Base-by-base conservation (phyloP, 345 rosid species). In the Populus simonii region DNA sequence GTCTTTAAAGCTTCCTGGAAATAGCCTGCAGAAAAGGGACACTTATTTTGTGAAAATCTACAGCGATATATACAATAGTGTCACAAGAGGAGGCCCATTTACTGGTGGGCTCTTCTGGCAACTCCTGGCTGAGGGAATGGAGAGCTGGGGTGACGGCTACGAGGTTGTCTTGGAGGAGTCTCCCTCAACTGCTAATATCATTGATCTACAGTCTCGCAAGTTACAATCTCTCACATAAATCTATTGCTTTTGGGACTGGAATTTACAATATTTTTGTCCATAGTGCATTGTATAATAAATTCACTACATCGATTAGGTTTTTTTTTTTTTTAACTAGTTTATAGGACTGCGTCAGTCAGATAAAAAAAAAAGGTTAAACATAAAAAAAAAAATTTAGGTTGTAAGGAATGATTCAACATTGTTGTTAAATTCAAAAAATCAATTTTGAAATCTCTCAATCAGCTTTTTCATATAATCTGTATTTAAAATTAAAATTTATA, bases 91-190 rank as follows among this genome's bases (percentile, higher is more conserved):
- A 8, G 93, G 93, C 0, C 49, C 97, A 22, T 84, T 81, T 71
- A 82, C 74, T 9, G 94, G 97, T 55, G 98, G 94, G 29, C 73
- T 92, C 0, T 91, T 91, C 71, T 90, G 97, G 97, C 96, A 92
- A 63, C 86, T 91, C 22, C 45, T 90, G 82, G 81, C 84, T 67
- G 80, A 68, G 43, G 90, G 85, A 68, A 88, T 89, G 81, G 87
- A 82, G 38, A 49, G 35, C 7, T 36, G 81, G 65, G 85, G 78
- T 18, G 97, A 92, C 79, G 98, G 93, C 8, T 91, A 91, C 74
- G 84, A 90, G 73, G 87, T 94, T 43, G 71, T 90, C 41, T 75
- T 91, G 72, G 82, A 86, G 70, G 80, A 87, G n/a, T 82, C 79
- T 75, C 89, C 91, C 61, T 89, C 94, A 0, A 92, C 94, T 47